A percentile compares a stretch with the other conserved stretches of the same genome.
Conservation (phyloP, 2,329 filamentous ascomycete genomes). For the Aspergillus alliaceus region DNA sequence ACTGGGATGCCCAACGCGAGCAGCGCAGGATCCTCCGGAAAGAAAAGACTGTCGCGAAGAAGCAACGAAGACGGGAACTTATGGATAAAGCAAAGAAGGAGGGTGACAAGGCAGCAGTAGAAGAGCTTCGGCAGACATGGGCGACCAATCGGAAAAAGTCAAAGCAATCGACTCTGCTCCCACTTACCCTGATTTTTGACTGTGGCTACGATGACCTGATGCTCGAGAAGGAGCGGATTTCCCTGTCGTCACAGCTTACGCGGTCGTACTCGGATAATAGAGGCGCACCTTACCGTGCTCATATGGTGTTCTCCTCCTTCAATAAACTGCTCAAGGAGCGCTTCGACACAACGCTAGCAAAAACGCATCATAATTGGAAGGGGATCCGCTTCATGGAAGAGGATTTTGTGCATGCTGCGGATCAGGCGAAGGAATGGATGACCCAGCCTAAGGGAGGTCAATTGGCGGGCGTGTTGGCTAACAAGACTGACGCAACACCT, state of each 20-base stretch:
- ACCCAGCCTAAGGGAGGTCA: conserved; percentile 54
- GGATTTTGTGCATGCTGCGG: conserved; percentile 70
- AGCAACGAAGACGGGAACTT: conserved; percentile 48
- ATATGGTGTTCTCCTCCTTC: conserved; percentile 78
- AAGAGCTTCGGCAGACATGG: conserved; percentile 28
- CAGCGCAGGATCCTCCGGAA: conserved; percentile 59
- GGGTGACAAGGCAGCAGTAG: conserved; percentile 25
- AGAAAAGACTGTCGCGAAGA: conserved; percentile 56
- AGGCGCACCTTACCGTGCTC: conserved; percentile 64
- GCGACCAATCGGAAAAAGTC: conserved; percentile 25
- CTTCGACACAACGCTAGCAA: conserved; percentile 72
- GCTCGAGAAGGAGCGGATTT: conserved; percentile 81
- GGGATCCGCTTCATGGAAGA: conserved; percentile 70
- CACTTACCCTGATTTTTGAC: conserved; percentile 80
- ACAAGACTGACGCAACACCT: conserved; percentile 31
- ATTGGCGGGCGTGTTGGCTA: conserved; percentile 60
- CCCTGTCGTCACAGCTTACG: conserved; percentile 79
- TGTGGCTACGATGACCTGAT: conserved; percentile 91
- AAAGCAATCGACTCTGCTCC: conserved; percentile 57
- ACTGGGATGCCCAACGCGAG: conserved; percentile 73
- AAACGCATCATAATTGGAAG: conserved; percentile 76
- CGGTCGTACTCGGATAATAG: conserved; percentile 87
- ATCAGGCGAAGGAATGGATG: conserved; percentile 69
- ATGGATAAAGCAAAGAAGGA: conserved; percentile 35
- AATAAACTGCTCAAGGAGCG: conserved; percentile 71